Conservation (phyloP, 495 filamentous ascomycete species). For the Platismatia glauca region DNA sequence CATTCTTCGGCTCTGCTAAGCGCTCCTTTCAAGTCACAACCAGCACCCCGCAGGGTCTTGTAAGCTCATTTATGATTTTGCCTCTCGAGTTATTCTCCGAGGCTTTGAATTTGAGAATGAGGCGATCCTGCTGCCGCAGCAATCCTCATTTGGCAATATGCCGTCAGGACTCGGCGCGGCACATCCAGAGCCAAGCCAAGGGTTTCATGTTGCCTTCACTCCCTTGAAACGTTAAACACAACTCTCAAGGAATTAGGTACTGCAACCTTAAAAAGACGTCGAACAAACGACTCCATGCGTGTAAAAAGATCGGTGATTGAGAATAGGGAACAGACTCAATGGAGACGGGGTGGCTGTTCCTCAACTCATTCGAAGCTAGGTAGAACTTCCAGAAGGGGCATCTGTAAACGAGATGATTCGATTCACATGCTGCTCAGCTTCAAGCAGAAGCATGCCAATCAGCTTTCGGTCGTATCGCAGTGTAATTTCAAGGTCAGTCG, state of each 20-base stretch:
- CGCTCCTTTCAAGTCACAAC: neutral
- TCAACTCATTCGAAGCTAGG: no score
- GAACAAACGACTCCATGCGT: no score
- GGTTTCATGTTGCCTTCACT: neutral
- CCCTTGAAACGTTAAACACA: neutral
- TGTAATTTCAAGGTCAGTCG: slow-evolving; percentile 37
- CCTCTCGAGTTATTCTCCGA: slow-evolving; percentile 1
- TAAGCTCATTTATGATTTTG: neutral
- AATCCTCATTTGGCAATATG: neutral
- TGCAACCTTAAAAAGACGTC: no score
- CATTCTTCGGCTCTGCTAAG: neutral
- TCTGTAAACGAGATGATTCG: neutral
- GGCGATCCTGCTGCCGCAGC: neutral
- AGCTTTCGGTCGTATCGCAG: neutral
- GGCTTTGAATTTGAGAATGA: neutral
- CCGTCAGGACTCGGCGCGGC: neutral
- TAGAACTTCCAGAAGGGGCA: no score
- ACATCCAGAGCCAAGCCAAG: slow-evolving; percentile 1
- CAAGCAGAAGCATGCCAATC: neutral
- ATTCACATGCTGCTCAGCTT: slow-evolving; percentile 2
- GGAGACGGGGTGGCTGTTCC: neutral
- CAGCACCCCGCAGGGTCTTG: neutral
- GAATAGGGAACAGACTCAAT: no score
- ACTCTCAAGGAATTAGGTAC: neutral
- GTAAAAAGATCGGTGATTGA: neutral